Base-by-base conservation (phyloP, 2,329 filamentous ascomycete genomes). In the Aspergillus oerlinghausenensis region DNA sequence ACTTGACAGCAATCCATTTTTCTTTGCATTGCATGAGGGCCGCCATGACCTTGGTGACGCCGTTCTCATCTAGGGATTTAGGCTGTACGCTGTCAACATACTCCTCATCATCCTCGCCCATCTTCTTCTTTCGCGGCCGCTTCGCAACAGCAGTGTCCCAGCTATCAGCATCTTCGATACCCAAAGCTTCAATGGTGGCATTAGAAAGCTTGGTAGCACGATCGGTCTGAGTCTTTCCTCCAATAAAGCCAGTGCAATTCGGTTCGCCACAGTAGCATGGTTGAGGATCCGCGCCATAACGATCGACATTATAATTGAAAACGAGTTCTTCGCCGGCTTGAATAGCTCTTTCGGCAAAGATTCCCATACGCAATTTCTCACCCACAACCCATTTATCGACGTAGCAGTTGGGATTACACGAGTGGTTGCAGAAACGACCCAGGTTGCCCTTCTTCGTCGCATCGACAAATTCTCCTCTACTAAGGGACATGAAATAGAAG, bases 401-500 rank as follows among this genome's bases (percentile, higher is more conserved):
- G 75, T 96, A 97, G 77, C 92, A 97, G 71, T 99, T 99, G 19
- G 94, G 94, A 73, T 94, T 96, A 82, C 94, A 99, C 8, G 94
- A 97, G 74, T 99, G 94, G 70, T 99, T 99, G 83, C 94, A 99
- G 71, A 99, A 99, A 29, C 94, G 88, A 52, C 92, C 94, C 5
- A 99, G 83, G 65, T 97, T 97, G 51, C 94, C 94, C 73, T 91
- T 96, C 72, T 94, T 96, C 9, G 94, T 99, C 23, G 94, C 94
- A 76, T 99, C 94, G 57, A 99, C 92, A 70, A 97, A 99, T 73
- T 97, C 94, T 68, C 87, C 90, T 73, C 96, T 96, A 70, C 86
- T 96, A 60, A 99, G 86, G 28, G 94, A 97, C 94, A 99, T 99
- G 79, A 99, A 99, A 77, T 99, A 99, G 74, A 99, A 99, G 76